Evolutionary conservation across 441 rosid species (phyloP), one percentile per base, ranked within the genome.

Genomic region (Eruca vesicaria): DNA sequence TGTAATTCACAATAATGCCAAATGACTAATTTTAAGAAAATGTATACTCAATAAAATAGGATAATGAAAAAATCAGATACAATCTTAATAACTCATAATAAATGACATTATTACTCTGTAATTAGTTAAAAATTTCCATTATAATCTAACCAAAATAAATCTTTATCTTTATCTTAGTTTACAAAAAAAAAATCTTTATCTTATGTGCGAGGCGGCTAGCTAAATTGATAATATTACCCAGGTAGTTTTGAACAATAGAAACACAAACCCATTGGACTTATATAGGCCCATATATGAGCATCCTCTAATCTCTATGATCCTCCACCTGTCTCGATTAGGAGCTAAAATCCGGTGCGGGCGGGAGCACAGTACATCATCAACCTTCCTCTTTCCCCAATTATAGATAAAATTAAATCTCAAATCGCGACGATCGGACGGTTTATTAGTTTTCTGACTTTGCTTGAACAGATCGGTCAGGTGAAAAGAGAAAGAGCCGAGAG

Each of bases 381-480:
- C 52, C 59, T 45, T 71, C 32, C 15, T 59, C 61, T 69, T 10
- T 9, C 60, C 43, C 8, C 31, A 28, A 15, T 50, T 9, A 45
- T 66, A 48, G 2, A 15, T 15, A 7, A 60, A 20, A 58, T 2
- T 36, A 6, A 66, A 58, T 4, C 52, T 28, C 29, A 10, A 57
- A 66, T 57, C 71, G 71, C 31, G 55, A 63, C 26, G 71, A 77
- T 77, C 74, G 81, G 14, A 78, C 78, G 77, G 68, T 72, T 67
- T 60, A 62, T 38, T 38, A 60, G 69, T 72, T 68, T 72, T 68
- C 74, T 73, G 81, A 78, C 81, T 78, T 73, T 73, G 63, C 78
- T 56, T 73, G 71, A 33, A 68, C 81, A 33, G 71, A 78, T 78
- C 81, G 78, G 71, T 63, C 71, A 63, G 63, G 78, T 63, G 66